Conservation (phyloP, 1,139 yeast species). For the Eremothecium sinecaudum region DNA sequence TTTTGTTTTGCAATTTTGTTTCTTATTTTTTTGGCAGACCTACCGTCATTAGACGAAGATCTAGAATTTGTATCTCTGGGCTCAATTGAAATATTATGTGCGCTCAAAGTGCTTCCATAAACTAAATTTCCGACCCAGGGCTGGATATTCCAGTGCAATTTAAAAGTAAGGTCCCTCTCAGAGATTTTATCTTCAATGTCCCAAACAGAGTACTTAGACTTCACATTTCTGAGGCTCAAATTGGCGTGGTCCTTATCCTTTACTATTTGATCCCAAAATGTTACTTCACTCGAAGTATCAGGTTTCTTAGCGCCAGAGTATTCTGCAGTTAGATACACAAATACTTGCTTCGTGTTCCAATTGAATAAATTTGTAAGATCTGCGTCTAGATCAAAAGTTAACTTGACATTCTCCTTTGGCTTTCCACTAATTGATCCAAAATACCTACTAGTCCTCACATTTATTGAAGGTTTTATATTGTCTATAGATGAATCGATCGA, state of each 20-base stretch:
- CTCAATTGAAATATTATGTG: too few species aligned
- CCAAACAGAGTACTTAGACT: conserved; percentile 80
- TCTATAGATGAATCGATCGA: conserved; percentile 36
- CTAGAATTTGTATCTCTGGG: too few species aligned
- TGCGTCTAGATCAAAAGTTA: conserved; percentile 61
- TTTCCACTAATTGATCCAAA: conserved; percentile 63
- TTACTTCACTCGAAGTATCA: conserved; percentile 45
- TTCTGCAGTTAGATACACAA: conserved; percentile 82
- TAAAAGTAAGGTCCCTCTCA: conserved; percentile 58
- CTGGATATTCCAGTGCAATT: conserved; percentile 84
- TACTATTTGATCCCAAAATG: conserved; percentile 87
- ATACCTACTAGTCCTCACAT: conserved; percentile 54
- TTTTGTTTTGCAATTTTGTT: too few species aligned
- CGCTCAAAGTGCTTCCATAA: conserved; percentile 54
- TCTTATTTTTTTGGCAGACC: too few species aligned
- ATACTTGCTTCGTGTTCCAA: conserved; percentile 95
- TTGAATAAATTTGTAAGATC: conserved; percentile 72
- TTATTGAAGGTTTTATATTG: conserved; percentile 34
- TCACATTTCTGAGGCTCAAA: conserved; percentile 42
- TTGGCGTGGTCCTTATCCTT: conserved; percentile 48
- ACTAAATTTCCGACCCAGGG: conserved; percentile 78
- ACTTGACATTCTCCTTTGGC: conserved; percentile 71
- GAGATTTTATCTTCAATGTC: conserved; percentile 64
- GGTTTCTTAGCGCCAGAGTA: conserved; percentile 37
- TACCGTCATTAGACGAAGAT: too few species aligned